Evolutionary conservation across 1,284 basidiomycete species (phyloP).

Genomic region (Mycosarcoma mackinlayi): DNA sequence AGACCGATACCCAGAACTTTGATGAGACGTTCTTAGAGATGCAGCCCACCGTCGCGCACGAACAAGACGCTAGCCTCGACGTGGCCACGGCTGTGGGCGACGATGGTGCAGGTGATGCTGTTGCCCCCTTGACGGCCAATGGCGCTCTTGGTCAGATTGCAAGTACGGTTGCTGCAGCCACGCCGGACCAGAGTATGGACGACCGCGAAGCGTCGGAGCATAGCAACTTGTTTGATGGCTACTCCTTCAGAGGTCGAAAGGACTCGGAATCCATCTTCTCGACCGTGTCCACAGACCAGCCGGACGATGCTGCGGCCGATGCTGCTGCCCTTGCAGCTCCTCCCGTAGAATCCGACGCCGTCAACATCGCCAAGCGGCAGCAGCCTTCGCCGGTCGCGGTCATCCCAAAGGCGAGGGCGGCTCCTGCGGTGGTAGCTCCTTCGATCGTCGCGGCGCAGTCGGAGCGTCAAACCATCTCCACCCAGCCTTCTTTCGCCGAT

Average conservation of each 20-base stretch:
- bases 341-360: slow-evolving; percentile 15
- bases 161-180: slow-evolving; percentile 11
- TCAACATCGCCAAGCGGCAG: not conserved
- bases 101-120: slow-evolving; percentile 8
- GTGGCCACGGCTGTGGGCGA: slow-evolving; percentile 12
- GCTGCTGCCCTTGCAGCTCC: slow-evolving; percentile 10
- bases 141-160: slow-evolving; percentile 3
- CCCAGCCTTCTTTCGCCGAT: slow-evolving; percentile 15
- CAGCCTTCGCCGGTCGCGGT: slow-evolving; percentile 1
- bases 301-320: slow-evolving; percentile 16
- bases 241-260: slow-evolving; percentile 61
- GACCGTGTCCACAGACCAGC: slow-evolving; percentile 30
- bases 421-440: slow-evolving; percentile 17
- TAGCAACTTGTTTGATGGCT: slow-evolving; percentile 60
- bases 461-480: not conserved
- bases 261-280: slow-evolving; percentile 60
- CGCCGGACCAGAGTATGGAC: slow-evolving; percentile 43
- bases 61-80: slow-evolving; percentile 28
- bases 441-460: not conserved
- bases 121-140: slow-evolving; percentile 21
- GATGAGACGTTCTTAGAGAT: slow-evolving; percentile 96
- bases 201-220: slow-evolving; percentile 32
- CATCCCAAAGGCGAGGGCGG: slow-evolving; percentile 13
- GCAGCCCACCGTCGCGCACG: slow-evolving; percentile 59
- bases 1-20: slow-evolving; percentile 96